Percentiles rank a stretch among this genome's conserved stretches.
Evolutionary conservation across 2,329 filamentous ascomycete species (phyloP).

Genomic region (Cladosporium oxysporum): DNA sequence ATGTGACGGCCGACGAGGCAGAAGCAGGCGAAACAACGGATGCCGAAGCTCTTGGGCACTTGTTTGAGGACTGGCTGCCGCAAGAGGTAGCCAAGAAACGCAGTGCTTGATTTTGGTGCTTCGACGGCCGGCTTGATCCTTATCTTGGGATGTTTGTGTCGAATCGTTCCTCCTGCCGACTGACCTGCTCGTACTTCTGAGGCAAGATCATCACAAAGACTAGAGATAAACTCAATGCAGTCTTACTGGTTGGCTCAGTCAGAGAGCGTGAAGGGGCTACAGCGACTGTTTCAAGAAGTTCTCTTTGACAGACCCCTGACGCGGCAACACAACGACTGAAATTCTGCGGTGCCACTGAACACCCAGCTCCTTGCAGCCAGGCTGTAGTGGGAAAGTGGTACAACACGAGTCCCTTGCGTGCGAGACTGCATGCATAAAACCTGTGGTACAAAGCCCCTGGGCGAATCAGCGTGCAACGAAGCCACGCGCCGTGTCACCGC

Average conservation of each 20-base stretch:
- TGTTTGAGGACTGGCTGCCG: not conserved
- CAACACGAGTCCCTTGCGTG: conserved; percentile 12
- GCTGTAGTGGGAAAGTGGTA: not conserved
- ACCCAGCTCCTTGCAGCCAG: not conserved
- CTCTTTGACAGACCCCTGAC: too few relatives aligned
- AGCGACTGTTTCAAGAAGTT: too few relatives aligned
- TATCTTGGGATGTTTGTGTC: too few relatives aligned
- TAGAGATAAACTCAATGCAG: too few relatives aligned
- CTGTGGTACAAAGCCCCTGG: not conserved
- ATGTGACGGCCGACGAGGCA: not conserved
- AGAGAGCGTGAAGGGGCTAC: too few relatives aligned
- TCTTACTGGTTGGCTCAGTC: too few relatives aligned
- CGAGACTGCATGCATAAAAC: not conserved
- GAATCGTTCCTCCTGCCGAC: too few relatives aligned
- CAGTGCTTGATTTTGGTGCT: not conserved
- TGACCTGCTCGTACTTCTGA: too few relatives aligned
- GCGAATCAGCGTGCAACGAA: not conserved
- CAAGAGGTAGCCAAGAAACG: not conserved
- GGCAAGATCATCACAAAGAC: too few relatives aligned
- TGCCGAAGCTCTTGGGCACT: not conserved
- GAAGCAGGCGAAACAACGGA: not conserved
- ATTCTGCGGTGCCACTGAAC: too few relatives aligned
- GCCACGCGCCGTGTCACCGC: not conserved
- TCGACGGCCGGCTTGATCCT: too few relatives aligned
- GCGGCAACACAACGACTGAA: too few relatives aligned